phyloP scores from a whole-genome alignment of 768 basidiomycete genomes.

The Psilocybe tampanensis region DNA sequence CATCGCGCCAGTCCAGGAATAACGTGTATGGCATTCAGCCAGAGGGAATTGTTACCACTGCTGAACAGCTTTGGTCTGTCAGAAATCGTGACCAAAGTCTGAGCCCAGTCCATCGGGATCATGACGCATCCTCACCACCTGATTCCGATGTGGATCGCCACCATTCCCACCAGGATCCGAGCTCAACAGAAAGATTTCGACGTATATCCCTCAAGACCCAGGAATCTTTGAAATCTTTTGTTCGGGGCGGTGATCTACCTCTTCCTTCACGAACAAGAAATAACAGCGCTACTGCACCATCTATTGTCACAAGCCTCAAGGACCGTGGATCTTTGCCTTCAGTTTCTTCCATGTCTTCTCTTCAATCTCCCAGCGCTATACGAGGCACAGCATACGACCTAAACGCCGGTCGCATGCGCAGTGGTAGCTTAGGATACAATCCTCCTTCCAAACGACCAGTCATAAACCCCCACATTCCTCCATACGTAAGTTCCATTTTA shows the following conservation, averaged over 20 bases:
- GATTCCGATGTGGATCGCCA: conserved; percentile 60
- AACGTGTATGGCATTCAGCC: conserved; percentile 12
- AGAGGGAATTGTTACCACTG: conserved; percentile 1
- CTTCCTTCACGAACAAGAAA: conserved; percentile 57
- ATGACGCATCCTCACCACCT: conserved; percentile 35
- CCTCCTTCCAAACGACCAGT: conserved; percentile 35
- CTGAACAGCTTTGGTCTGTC: conserved; percentile 33
- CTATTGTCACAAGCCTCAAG: conserved; percentile 35
- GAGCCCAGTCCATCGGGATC: conserved; percentile 46
- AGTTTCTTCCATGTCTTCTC: conserved; percentile 18
- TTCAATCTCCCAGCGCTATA: conserved; percentile 15
- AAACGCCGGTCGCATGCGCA: conserved; percentile 48
- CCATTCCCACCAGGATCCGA: conserved; percentile 38
- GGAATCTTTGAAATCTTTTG: conserved; percentile 40
- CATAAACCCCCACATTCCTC: conserved; percentile 36
- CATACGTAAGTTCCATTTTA: conserved; percentile 22
- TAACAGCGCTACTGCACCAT: conserved; percentile 28
- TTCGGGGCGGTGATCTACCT: conserved; percentile 63
- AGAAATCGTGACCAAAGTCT: conserved; percentile 60
- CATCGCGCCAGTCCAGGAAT: conserved; percentile 34
- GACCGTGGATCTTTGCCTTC: conserved; percentile 32
- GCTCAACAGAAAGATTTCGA: conserved; percentile 43
- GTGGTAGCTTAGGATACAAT: conserved; percentile 61
- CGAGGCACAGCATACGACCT: conserved; percentile 2
- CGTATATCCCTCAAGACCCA: conserved; percentile 50